Base-by-base conservation (phyloP, 2,329 filamentous ascomycete species). In the Didymella segeticola region DNA sequence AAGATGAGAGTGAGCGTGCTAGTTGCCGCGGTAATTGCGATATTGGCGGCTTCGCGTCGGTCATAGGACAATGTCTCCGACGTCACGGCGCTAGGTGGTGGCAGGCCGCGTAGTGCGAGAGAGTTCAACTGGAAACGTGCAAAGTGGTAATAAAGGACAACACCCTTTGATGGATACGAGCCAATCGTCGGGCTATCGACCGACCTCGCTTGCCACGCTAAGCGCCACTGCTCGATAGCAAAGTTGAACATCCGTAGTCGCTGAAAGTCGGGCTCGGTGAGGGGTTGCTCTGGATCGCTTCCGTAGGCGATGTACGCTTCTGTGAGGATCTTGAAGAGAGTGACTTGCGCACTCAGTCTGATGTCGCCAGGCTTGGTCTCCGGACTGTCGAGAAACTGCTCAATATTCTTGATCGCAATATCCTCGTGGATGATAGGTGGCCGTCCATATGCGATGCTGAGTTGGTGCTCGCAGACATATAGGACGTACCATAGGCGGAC, bases 81-180 rank as follows among this genome's bases (percentile, higher is more conserved):
- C 74, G 80, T 57, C 78, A 77, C 12, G 74, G 74, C 23, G 77
- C 75, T 74, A 73, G 78, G 61, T 71, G 77, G 15, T 75, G 73
- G 65, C 71, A 71, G 42, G 0, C 67, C 52, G 70, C 80, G 42
- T 65, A 82, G 53, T 64, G 78, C 63, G 72, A 83, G 63, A 64
- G 80, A 66, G 53, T 82, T 81, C 23, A 83, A 74, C 45, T 83
- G 80, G 48, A 83, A 80, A 43, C 79, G 79, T n/a, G 79, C 80
- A 56, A 83, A 83, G 60, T 82, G 78, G 60, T 81, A 82, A 62
- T 83, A 81, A 4, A 83, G 66, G 1, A 81, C 77, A 9, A 82
- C 78, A 3, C 79, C 80, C 60, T 81, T 81, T 5, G 78, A 79
- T 2, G 79, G 79, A 34, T 71, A 72, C 4, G 69, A 71, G 3